A percentile compares a stretch with the other conserved stretches of the same genome.
Evolutionary conservation across 2,329 filamentous ascomycete species (phyloP).

Genomic region (Ophiostoma sp.): DNA sequence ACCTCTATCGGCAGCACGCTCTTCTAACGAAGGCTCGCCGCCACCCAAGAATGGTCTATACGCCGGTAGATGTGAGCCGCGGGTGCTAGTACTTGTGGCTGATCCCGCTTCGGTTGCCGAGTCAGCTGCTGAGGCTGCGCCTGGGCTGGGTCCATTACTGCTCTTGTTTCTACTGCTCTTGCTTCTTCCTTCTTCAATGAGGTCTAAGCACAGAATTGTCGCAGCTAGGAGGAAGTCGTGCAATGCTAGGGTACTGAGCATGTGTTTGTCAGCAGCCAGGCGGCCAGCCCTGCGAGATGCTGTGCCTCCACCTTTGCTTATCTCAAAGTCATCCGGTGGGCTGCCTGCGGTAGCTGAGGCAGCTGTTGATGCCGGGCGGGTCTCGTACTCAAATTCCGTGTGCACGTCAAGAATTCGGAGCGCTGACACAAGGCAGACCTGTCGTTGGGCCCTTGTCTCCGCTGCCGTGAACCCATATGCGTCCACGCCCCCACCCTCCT

Average conservation of each 20-base stretch:
- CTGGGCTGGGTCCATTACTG: background rate
- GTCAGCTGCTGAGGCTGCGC: background rate
- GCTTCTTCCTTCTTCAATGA: constrained; percentile 33
- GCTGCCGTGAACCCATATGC: background rate
- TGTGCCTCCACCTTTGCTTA: background rate
- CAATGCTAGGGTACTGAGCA: constrained; percentile 50
- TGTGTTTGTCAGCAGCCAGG: constrained; percentile 49
- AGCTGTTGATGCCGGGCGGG: constrained; percentile 35
- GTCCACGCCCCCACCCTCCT: constrained; percentile 15
- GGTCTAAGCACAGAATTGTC: constrained; percentile 53
- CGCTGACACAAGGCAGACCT: constrained; percentile 48
- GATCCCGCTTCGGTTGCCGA: background rate
- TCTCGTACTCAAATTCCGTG: constrained; percentile 42
- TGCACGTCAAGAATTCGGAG: constrained; percentile 46
- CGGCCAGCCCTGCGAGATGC: constrained; percentile 39
- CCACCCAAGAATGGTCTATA: background rate
- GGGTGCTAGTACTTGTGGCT: background rate
- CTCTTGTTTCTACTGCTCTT: background rate
- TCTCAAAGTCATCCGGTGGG: background rate
- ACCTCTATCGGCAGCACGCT: constrained; percentile 19
- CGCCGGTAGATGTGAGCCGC: background rate
- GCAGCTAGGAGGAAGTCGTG: constrained; percentile 58
- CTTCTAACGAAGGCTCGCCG: constrained; percentile 16
- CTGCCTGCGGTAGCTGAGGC: background rate
- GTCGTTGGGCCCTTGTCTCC: constrained; percentile 41